These are phyloP conservation scores for Zarea fungicola DNA, from an alignment of 2,329 filamentous ascomycete genomes.

Conservation along the genomic window DNA sequence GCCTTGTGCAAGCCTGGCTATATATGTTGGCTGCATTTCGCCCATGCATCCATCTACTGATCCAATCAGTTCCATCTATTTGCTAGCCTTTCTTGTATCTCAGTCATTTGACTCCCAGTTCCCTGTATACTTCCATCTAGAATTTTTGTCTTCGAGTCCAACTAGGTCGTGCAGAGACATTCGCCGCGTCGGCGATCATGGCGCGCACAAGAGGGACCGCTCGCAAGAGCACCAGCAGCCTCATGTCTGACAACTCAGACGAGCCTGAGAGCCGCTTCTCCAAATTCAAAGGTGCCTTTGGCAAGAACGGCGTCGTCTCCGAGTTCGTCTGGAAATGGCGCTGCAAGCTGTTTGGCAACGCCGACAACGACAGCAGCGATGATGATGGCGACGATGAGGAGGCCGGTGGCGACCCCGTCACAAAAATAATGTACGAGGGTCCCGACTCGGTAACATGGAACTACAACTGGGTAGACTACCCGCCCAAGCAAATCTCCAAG, in stretches of 20 bases:
- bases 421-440: constrained; percentile 38
- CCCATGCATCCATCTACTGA: background rate
- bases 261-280: background rate
- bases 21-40: background rate
- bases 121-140: no score
- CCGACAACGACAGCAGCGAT: constrained; percentile 14
- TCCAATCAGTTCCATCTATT: background rate
- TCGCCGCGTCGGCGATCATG: background rate
- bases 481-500: constrained; percentile 38
- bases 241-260: background rate
- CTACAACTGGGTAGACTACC: constrained; percentile 36
- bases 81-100: no score
- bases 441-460: constrained; percentile 18
- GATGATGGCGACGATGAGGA: constrained; percentile 15
- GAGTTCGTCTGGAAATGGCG: constrained; percentile 28
- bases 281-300: background rate
- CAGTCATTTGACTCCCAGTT: no score
- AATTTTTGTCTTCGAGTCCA: no score
- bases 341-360: constrained; percentile 24
- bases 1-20: background rate
- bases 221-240: background rate
- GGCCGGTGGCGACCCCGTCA: constrained; percentile 24
- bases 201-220: background rate
- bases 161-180: background rate
- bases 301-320: constrained; percentile 17